Base-by-base conservation (phyloP, 1,284 basidiomycete species). In the Leccinum discolor region DNA sequence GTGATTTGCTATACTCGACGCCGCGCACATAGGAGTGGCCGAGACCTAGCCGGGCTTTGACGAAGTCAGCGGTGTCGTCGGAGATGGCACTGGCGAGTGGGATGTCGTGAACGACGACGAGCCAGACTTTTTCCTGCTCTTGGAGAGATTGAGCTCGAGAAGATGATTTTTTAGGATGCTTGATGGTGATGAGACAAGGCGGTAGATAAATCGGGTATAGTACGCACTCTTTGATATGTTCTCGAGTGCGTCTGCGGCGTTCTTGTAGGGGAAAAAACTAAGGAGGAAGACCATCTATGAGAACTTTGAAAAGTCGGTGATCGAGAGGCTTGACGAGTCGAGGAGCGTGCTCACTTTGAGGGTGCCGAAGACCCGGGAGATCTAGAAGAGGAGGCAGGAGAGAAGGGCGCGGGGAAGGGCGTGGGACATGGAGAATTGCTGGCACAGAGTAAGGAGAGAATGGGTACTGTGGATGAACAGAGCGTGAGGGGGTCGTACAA, bases 231-330 rank as follows among this genome's bases (percentile, higher is more conserved):
- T 97, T 5, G 97, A 99, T 16, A 99, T 82, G 74, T 98, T 98
- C 81, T 99, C 96, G 70, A 99, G 83, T 32, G 97, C 98, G 78
- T 99, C 93, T 2, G 95, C 95, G 50, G 96, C 96, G 70, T 86
- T 96, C 79, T 95, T 95, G 86, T 98, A 99, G 2, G 98, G 97
- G 66, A 91, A 86, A 84, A 99, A 99, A 76, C 93, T 96, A 79
- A 93, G 80, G 74, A 99, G 83, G 74, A 90, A 35, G 35, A 11
- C 35, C 93, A 98, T 97, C 84, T 96, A 96, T 71, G 88, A 86
- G 79, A 99, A 99, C 78, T 94, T 96, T 76, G 89, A 84, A 73
- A 97, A 84, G 80, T 99, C 95, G 71, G 85, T 84, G 73, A 97
- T 90, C 57, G 93, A 91, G 67, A 44, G 42, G 42, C 42, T 44